Base-by-base conservation (phyloP, 139 green algal species). In the Volvox reticuliferus region DNA sequence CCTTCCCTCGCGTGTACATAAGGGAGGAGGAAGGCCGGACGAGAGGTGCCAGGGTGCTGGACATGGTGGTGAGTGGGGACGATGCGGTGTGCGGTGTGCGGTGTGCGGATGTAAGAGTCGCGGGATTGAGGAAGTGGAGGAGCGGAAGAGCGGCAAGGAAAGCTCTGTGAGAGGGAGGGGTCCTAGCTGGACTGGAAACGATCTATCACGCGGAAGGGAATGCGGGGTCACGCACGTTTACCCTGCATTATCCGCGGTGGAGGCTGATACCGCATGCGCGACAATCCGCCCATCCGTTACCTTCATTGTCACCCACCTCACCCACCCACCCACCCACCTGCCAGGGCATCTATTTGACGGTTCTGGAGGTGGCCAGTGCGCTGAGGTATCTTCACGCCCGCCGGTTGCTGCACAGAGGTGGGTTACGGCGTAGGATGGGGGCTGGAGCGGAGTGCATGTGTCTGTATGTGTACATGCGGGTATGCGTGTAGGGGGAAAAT, bases 331-430 rank as follows among this genome's bases (percentile, higher is more conserved):
- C 76, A 16, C 30, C 76, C 78, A 68, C 37, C 19, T 13, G 12
- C 78, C 83, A 88, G 83, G 83, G 85, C 69, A 79, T 89, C 37
- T 89, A 89, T 28, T 67, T 89, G 37, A 89, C 85, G 2, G 69
- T 89, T 1, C 69, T 89, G 69, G 85, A 89, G 85, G 44, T 82
- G 85, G 85, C 85, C 14, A 82, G 69, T 37, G 69, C 85, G 69
- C 85, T 89, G 69, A 68, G 85, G 24, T 89, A 89, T 50, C 69
- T 89, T 19, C 85, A 89, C 44, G 71, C 85, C 3, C 85, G 85
- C 28, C 68, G 69, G 20, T 36, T 89, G 69, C 37, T 89, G 37
- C 85, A 89, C 69, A 9, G 85, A 12, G 85, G 85, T 89, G 83
- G 50, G 84, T 26, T n/a, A 82, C 17, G 75, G 75, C 12, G 75